Evolutionary conservation across 306 rosid species (phyloP), one percentile per base, ranked within the genome.

Genomic region (Sicyos baderoa): DNA sequence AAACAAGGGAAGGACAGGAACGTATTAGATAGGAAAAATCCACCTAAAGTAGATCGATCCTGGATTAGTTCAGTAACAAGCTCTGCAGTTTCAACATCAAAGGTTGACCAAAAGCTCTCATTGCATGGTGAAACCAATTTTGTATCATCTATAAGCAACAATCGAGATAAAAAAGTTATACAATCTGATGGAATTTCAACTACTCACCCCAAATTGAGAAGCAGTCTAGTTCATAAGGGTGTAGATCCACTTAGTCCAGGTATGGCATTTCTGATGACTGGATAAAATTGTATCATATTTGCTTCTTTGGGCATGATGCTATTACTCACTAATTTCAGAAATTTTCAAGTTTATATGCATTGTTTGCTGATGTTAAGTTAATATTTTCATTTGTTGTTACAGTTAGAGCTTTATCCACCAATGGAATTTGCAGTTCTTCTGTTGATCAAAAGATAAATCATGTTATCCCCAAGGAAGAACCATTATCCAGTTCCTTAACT

Each of bases 1-100:
- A 89, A 83, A 79, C 88, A 56, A 75, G 73, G 75, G 70, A 91
- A 87, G 80, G 96, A 89, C 47, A 72, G 86, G 52, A 82, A 76
- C 68, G 29, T 79, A 19, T 67, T 75, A 84, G 96, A 92, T 72
- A 87, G 84, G 82, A 92, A 79, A 80, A 54, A 2, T 74, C 69
- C 76, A 58, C 66, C 90, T 44, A 89, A 81, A 82, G 69, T 80
- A 78, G 97, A 89, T 57, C 87, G 86, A 16, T 77, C 86, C 45
- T 64, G 71, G 45, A 75, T 73, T 74, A 53, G 81, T 77, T 83
- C 87, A 66, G 56, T 84, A 75, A 48, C 82, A 78, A 78, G 78
- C 70, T 73, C 93, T 67, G 79, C 44, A 37, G 44, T 77, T 63
- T 76, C 79, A 55, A 77, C 87, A 27, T 74, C 90, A 17, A 89